Base-by-base conservation (phyloP, 495 filamentous ascomycete species). In the Aspergillus campestris region DNA sequence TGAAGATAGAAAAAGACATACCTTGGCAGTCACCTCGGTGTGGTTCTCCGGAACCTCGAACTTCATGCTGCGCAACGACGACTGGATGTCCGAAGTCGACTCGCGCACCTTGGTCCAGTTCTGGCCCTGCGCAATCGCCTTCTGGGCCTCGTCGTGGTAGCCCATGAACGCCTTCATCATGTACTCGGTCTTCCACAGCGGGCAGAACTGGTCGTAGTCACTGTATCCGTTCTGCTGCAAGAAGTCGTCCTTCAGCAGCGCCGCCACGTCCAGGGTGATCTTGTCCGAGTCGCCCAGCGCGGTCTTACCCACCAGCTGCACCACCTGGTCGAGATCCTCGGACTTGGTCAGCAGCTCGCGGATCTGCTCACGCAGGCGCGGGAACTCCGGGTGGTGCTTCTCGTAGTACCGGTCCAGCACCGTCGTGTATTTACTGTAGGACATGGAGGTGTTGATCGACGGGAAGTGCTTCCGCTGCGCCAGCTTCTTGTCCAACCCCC, bases 131-230 rank as follows among this genome's bases (percentile, higher is more conserved):
- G 86, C 78, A 57, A 99, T 71, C 1, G 89, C 91, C 75, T 95
- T 97, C 66, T 97, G 92, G 8, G 87, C 82, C 70, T 99, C 92
- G 62, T 99, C 94, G 55, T 95, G 87, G 77, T 89, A 99, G 41
- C 82, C 86, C 80, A 97, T 89, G 80, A 99, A 95, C 38, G 83
- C 81, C 77, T 92, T 95, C 92, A 99, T 99, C 92, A 99, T 96
- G 79, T 94, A 99, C 60, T 91, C 82, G 4, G 92, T 99, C 80
- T 99, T 99, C 91, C 91, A 99, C 60, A 99, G 74, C 31, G 92
- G 92, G 62, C 92, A 99, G 79, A 92, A 97, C 71, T 95, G 88
- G 64, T 99, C 94, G 64, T 97, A 96, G 63, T 95, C 86, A 62
- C 86, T 91, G 77, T 99, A 99, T 31, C 92, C 92, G 70, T 99